Evolutionary conservation across 495 filamentous ascomycete genomes (phyloP).

Genomic region (Penicillium egyptiacum): DNA sequence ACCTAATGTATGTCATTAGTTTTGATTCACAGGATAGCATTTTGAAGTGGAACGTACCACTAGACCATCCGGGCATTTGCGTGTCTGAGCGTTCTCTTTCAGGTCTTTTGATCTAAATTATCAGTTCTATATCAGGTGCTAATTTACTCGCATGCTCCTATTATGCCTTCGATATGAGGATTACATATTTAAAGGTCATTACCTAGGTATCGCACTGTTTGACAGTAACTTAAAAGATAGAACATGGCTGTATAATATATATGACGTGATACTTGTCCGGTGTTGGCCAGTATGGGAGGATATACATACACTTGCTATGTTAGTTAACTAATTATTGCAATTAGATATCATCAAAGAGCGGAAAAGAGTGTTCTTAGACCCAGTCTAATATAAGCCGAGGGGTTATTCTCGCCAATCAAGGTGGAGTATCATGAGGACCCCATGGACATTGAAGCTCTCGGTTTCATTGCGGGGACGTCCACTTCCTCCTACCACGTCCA

Average conservation of each 20-base stretch:
- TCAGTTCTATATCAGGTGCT: neutral
- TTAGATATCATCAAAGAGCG: too few relatives aligned
- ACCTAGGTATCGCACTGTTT: too few relatives aligned
- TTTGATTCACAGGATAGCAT: neutral
- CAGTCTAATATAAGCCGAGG: neutral
- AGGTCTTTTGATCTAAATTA: too few relatives aligned
- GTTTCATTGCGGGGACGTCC: slow-evolving; percentile 1
- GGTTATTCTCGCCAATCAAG: neutral
- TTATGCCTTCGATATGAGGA: too few relatives aligned
- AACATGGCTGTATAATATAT: neutral
- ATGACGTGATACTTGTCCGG: neutral
- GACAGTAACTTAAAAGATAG: neutral
- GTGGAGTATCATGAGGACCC: neutral
- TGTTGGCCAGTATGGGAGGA: neutral
- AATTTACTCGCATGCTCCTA: too few relatives aligned
- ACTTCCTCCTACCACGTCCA: neutral
- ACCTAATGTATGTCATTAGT: neutral
- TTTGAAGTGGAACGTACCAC: neutral
- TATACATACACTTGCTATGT: neutral
- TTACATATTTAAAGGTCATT: neutral
- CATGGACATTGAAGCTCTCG: neutral
- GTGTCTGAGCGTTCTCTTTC: neutral
- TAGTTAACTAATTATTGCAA: too few relatives aligned
- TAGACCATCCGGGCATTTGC: neutral
- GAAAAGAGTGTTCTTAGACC: too few relatives aligned